Percentiles rank a stretch among this genome's conserved stretches.
These are phyloP conservation scores for Ustulina deusta DNA, from an alignment of 2,329 filamentous ascomycete genomes.

Conservation along the genomic window DNA sequence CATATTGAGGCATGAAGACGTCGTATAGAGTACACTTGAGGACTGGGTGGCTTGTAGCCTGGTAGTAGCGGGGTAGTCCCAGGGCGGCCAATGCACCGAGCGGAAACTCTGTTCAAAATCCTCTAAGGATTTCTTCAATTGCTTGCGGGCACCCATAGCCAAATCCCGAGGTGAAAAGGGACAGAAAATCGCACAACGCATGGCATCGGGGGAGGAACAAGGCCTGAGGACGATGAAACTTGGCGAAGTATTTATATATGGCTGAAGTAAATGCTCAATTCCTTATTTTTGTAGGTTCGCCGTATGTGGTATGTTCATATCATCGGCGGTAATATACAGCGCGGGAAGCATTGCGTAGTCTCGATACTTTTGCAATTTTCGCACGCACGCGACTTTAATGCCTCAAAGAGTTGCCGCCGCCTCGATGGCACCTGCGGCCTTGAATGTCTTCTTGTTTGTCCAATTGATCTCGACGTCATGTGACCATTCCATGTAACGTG, in stretches of 20 bases:
- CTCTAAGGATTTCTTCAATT: too few relatives aligned
- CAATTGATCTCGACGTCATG: slow-evolving; percentile 80
- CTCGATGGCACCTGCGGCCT: slow-evolving; percentile 71
- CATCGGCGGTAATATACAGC: slow-evolving; percentile 4
- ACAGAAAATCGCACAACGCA: background rate
- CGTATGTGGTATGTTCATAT: background rate
- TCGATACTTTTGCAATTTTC: slow-evolving; percentile 4
- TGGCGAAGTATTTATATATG: background rate
- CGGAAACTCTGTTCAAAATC: background rate
- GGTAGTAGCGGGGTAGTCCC: background rate
- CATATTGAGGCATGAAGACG: background rate
- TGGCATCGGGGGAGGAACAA: too few relatives aligned
- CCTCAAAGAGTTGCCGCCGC: slow-evolving; percentile 64
- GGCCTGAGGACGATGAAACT: background rate
- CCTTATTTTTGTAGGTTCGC: background rate
- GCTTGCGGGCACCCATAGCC: too few relatives aligned
- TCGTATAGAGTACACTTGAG: too few relatives aligned
- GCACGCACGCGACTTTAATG: background rate
- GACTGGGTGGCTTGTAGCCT: background rate
- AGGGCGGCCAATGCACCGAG: background rate
- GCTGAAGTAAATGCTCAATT: background rate
- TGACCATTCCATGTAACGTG: slow-evolving; percentile 93
- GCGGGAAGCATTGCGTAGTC: background rate
- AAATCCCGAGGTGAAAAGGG: too few relatives aligned
- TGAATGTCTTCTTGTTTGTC: slow-evolving; percentile 73